Evolutionary conservation across 768 basidiomycete species (phyloP), one percentile per base, ranked within the genome.

Genomic region (Boletus vinaceobasis): DNA sequence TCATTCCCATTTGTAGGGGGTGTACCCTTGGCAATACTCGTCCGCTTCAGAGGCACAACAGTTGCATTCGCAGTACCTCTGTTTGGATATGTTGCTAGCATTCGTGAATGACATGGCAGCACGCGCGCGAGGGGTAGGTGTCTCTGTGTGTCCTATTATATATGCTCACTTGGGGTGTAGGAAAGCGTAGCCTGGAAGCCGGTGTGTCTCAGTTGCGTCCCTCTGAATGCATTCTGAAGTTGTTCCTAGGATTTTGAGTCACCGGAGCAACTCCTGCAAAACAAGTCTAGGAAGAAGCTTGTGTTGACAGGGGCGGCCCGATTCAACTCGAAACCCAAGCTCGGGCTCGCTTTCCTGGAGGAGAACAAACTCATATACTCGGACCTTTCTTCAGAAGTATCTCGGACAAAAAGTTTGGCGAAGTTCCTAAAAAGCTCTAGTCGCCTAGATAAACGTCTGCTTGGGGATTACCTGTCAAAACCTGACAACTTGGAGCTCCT

Each of bases 251-350:
- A 75, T 17, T 84, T 79, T 57, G 79, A 80, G 11, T 65, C 77
- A 2, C 75, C 85, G 0, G 81, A 85, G 15, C 77, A 77, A 19
- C 78, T 90, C 36, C 77, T 82, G 50, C 77, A 79, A 58, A 79
- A 74, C 36, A 96, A 99, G 69, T 87, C 90, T 0, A 84, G 84
- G 65, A 99, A 99, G 72, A 87, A 90, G 50, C 75, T 94, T 7
- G 84, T 97, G 31, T 73, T 95, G 46, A 79, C 87, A 0, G 96
- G 93, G 4, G 90, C 92, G 6, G 74, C 84, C 1, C 84, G 86
- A 36, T 99, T 98, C 75, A 99, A 99, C 65, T 72, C 81, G 14
- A 98, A 98, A 72, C 95, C 97, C 1, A 98, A 96, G 72, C 77
- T 80, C 35, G 97, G 94, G 0, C 71, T 98, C 27, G 81, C 91